Evolutionary conservation across 2,329 filamentous ascomycete species (phyloP).

Genomic region (Cercospora nicotianae): DNA sequence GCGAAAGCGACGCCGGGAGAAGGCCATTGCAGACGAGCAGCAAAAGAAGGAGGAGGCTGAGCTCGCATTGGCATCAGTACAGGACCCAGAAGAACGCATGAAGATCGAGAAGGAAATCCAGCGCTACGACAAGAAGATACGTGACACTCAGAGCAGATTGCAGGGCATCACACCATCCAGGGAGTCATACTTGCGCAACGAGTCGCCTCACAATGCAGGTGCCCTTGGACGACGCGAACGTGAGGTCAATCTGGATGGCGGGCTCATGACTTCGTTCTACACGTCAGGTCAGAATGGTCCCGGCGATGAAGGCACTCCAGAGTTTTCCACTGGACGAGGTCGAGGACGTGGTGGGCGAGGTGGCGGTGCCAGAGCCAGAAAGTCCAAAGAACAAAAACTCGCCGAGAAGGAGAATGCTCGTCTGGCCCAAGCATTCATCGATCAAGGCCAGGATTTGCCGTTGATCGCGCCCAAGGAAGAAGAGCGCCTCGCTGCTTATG

Average conservation of each 20-base stretch:
- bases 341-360: slow-evolving; percentile 47
- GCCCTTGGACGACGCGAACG: slow-evolving; percentile 34
- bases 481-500: slow-evolving; percentile 47
- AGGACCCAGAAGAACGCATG: slow-evolving; percentile 78
- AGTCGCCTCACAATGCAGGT: slow-evolving; percentile 54
- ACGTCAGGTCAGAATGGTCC: slow-evolving; percentile 33
- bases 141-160: slow-evolving; percentile 82
- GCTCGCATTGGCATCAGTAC: slow-evolving; percentile 71
- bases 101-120: slow-evolving; percentile 83
- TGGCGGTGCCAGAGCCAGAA: slow-evolving; percentile 68
- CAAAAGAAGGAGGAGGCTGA: slow-evolving; percentile 81
- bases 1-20: slow-evolving; percentile 90
- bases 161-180: slow-evolving; percentile 75
- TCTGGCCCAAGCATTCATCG: slow-evolving; percentile 79
- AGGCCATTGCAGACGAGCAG: slow-evolving; percentile 84
- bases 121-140: slow-evolving; percentile 87
- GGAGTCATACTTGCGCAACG: slow-evolving; percentile 63
- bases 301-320: slow-evolving; percentile 35
- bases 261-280: slow-evolving; percentile 80
- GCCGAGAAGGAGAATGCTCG: slow-evolving; percentile 75
- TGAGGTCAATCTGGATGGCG: slow-evolving; percentile 78
- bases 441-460: slow-evolving; percentile 73
- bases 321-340: slow-evolving; percentile 34
- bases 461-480: slow-evolving; percentile 61
- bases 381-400: slow-evolving; percentile 75